A percentile compares a stretch with the other conserved stretches of the same genome.
Evolutionary conservation across 2,329 filamentous ascomycete species (phyloP).

Genomic region (Fusarium equiseti): DNA sequence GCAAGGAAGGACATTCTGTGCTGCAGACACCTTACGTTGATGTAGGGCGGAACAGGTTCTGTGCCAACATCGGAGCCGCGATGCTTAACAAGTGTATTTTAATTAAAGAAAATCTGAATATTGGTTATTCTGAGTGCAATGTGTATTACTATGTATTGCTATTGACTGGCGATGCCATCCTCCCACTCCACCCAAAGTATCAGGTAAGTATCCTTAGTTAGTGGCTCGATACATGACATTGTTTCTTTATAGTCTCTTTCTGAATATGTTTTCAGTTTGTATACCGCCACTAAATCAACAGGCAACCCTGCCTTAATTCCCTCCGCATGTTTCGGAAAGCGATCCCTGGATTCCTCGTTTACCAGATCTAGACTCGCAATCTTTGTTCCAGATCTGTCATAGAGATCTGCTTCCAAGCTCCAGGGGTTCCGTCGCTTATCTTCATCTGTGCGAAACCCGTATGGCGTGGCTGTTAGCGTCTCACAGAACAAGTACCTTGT

Average conservation of each 20-base stretch:
- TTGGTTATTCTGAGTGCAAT: accelerated
- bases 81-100: not conserved
- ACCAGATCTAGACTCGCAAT: not conserved
- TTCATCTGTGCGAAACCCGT: not conserved
- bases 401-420: not conserved
- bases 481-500: not conserved
- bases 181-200: not conserved
- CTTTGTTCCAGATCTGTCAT: accelerated
- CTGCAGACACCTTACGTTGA: not conserved
- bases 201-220: not conserved
- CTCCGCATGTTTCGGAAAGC: not conserved
- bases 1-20: not conserved
- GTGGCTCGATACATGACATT: not conserved
- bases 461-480: not conserved
- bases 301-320: not conserved
- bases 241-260: too few species aligned
- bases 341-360: not conserved
- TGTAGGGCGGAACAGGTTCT: not conserved
- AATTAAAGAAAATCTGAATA: not conserved
- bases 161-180: not conserved
- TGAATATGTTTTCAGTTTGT: not conserved
- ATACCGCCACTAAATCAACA: not conserved
- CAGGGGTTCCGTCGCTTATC: accelerated
- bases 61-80: not conserved
- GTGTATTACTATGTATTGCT: not conserved